Evolutionary conservation across 2,329 filamentous ascomycete genomes (phyloP), one percentile per base, ranked within the genome.

Genomic region (Dactylellina haptotyla): DNA sequence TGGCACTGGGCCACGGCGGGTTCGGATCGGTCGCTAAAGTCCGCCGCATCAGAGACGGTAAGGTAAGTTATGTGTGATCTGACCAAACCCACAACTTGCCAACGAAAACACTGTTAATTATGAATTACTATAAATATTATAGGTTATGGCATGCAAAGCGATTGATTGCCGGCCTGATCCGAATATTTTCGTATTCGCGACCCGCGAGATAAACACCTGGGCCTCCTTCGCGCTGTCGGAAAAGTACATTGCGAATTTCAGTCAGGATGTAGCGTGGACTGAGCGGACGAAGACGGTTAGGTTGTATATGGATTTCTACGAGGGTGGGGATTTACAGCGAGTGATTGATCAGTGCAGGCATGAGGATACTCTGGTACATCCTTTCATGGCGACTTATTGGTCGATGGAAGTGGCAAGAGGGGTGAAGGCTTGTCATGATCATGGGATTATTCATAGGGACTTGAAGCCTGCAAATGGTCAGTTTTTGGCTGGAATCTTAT

Each of bases 121-220:
- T n/a, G n/a, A n/a, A n/a, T n/a, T n/a, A n/a, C n/a, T n/a, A n/a
- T n/a, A n/a, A n/a, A n/a, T n/a, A n/a, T n/a, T n/a, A n/a, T n/a
- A 67, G 63, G 54, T 59, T 28, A 62, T 70, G 65, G 65, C 65
- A 5, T 70, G 65, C 26, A 70, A 70, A 70, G 48, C 46, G 20
- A 62, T 62, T n/a, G 56, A 70, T 20, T 70, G 65, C 30, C 48
- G 46, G 4, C 12, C 34, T 4, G 3, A 50, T 23, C 56, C 56
- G 6, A 4, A 28, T 1, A 8, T 50, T 4, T 5, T 30, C 23
- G 25, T 4, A 16, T 26, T 70, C 4, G 65, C 56, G 9, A 18
- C 2, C 9, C 46, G 65, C 4, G 65, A 70, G 56, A 46, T 70
- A 28, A 10, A 41, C 1, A 50, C 34, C 2, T 61, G 46, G 37